These are phyloP conservation scores for Alloteropsis semialata DNA, from an alignment of 176 grass and related monocot species.

Conservation along the genomic window DNA sequence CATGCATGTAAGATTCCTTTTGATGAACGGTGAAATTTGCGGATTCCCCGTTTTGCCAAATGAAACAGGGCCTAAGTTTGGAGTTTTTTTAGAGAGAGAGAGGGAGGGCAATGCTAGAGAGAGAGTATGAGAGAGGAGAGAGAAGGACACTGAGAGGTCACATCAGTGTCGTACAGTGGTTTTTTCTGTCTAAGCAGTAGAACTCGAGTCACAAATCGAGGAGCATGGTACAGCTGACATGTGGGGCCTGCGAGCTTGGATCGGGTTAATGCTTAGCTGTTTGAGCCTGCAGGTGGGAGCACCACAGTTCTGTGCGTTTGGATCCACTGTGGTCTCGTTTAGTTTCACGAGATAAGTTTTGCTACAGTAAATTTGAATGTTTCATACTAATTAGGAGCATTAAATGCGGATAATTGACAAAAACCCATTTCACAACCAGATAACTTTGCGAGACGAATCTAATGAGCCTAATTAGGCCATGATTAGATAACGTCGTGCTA, in stretches of 20 bases:
- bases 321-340: not conserved
- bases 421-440: no score
- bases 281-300: not conserved
- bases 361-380: no score
- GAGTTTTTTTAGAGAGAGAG: slow-evolving; percentile 24
- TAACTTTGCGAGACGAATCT: no score
- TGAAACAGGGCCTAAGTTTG: no score
- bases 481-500: no score
- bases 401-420: no score
- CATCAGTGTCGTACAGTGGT: slow-evolving; percentile 14
- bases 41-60: no score
- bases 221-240: not conserved
- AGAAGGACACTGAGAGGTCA: slow-evolving; percentile 34
- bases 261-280: not conserved
- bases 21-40: no score
- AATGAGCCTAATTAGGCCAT: no score
- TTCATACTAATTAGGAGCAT: no score
- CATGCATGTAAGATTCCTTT: no score
- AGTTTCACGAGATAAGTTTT: no score
- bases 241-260: not conserved
- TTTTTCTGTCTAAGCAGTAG: slow-evolving; percentile 17
- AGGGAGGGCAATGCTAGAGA: not conserved
- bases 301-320: not conserved
- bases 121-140: slow-evolving; percentile 1
- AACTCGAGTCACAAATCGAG: slow-evolving; percentile 11